These are phyloP conservation scores for Cynanchum wilfordii DNA, from an alignment of 257 asterid species.

Conservation along the genomic window DNA sequence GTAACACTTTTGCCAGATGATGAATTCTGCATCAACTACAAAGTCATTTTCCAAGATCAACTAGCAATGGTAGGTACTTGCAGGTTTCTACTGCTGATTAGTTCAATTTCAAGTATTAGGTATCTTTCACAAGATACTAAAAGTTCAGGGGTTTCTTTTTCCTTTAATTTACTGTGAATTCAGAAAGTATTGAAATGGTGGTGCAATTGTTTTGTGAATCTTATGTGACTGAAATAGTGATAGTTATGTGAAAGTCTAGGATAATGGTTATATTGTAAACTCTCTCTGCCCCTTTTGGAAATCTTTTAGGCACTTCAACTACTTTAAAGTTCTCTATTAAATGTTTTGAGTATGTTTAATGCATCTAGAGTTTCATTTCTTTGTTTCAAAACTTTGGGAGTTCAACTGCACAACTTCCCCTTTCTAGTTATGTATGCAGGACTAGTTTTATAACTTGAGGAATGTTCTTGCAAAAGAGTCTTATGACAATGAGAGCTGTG, in stretches of 20 bases:
- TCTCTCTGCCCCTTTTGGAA: background rate
- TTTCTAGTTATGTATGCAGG: background rate
- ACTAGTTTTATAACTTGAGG: background rate
- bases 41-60: background rate
- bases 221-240: background rate
- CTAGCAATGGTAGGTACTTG: background rate
- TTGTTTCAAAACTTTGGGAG: background rate
- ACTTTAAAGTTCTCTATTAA: background rate
- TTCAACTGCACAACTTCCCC: background rate
- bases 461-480: background rate
- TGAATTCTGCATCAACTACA: background rate
- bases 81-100: background rate
- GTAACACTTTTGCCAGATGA: background rate
- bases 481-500: background rate
- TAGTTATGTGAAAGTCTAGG: background rate
- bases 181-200: background rate
- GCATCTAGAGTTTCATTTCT: background rate
- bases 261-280: background rate
- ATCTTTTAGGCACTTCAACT: background rate
- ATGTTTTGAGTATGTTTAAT: background rate
- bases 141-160: background rate
- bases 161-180: background rate
- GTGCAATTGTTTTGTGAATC: conserved; percentile 1
- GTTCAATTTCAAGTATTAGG: background rate
- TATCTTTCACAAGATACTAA: background rate